Evolutionary conservation across 2,329 filamentous ascomycete genomes (phyloP), one percentile per base, ranked within the genome.

Genomic region (Colletotrichum euphorbiae): DNA sequence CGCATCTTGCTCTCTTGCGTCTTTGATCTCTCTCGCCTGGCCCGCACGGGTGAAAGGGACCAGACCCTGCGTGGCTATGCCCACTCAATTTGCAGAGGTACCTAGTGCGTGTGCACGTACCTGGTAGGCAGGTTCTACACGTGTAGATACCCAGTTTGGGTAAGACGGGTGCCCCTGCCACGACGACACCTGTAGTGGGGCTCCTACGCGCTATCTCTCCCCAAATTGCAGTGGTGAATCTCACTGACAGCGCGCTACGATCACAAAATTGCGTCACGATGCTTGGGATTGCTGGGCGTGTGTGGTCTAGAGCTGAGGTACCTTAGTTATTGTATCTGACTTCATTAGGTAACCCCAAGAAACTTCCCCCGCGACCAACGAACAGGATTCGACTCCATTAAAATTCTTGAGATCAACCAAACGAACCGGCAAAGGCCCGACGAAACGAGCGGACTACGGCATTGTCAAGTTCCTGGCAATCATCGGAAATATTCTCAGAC

Each of bases 11-110:
- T 54, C 24, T 42, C 33, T 28, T 43, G 46, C 55, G 52, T 45
- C 45, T 40, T 40, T 52, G 60, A 51, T 54, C 65, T 43, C 46
- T 8, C 46, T 50, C 60, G 38, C 38, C 50, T 59, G 40, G 46
- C 48, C 65, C 61, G 54, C 65, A 59, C 54, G 65, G 66, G 40
- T 66, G 61, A 66, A 69, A 59, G 66, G 66, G 66, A 69, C 66
- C 66, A 69, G 66, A 69, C 61, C 61, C 66, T 65, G 61, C 66
- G 66, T 69, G 66, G 66, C 66, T 69, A 60, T 69, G 66, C 66
- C 42, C 46, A 58, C 54, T 65, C 24, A 28, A 59, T 28, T 28
- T 24, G 21, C 21, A 24, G 21, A 24, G 21, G 21, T 24, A 24
- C 21, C 21, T 24, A 24, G 3, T n/a, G n/a, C n/a, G n/a, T n/a